Evolutionary conservation across 345 rosid species (phyloP).

Genomic region (Eucalyptus paniculata): DNA sequence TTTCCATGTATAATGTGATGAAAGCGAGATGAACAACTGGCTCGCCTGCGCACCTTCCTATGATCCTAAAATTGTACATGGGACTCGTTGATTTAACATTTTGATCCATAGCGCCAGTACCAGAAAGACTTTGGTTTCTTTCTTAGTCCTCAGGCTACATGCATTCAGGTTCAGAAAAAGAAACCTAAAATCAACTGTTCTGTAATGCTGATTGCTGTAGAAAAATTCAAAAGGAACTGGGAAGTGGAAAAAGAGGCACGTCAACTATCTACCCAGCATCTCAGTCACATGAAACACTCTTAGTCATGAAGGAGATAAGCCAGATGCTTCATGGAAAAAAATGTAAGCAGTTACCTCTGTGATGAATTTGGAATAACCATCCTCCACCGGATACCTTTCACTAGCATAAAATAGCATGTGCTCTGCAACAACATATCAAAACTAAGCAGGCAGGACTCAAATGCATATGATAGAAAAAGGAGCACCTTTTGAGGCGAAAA

Average conservation of each 20-base stretch:
- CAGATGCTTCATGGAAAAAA: neutral
- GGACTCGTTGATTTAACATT: neutral
- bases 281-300: neutral
- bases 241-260: neutral
- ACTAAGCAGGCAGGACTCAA: neutral
- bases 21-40: neutral
- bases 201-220: neutral
- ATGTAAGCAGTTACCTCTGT: conserved; percentile 36
- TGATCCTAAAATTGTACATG: neutral
- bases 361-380: conserved; percentile 73
- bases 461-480: neutral
- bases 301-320: neutral
- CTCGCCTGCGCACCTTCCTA: neutral
- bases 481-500: neutral
- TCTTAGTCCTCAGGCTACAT: conserved; percentile 10
- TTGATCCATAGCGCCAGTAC: neutral
- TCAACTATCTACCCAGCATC: neutral
- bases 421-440: conserved; percentile 26
- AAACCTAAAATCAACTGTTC: neutral
- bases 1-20: neutral
- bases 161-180: neutral
- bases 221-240: neutral
- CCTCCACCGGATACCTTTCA: conserved; percentile 78
- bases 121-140: neutral
- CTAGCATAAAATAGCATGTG: conserved; percentile 95